phyloP scores from a whole-genome alignment of 83 land plant species.

The Thuja plicata region DNA sequence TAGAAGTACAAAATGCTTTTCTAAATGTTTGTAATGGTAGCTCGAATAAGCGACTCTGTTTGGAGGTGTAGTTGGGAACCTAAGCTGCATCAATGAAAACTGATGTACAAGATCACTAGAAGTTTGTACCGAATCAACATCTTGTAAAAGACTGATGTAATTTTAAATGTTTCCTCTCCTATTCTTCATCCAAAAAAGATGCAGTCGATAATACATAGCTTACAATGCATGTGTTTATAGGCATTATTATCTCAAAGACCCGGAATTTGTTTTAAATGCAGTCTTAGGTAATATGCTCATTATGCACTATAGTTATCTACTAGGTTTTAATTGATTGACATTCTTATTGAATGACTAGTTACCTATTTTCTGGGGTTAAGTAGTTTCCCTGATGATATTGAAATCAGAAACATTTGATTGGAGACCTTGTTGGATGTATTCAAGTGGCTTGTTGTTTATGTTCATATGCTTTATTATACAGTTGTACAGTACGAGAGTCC shows the following conservation, averaged over 20 bases:
- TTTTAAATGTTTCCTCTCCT: background rate
- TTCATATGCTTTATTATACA: too few relatives aligned
- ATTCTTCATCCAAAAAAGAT: background rate
- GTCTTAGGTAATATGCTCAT: background rate
- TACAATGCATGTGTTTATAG: background rate
- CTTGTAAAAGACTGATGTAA: background rate
- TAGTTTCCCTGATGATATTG: too few relatives aligned
- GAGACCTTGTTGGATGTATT: too few relatives aligned
- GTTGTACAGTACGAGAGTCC: too few relatives aligned
- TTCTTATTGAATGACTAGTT: too few relatives aligned
- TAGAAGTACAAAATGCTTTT: slow-evolving; percentile 12
- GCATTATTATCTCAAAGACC: background rate
- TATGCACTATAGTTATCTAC: background rate
- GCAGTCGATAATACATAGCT: background rate
- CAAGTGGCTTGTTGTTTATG: too few relatives aligned
- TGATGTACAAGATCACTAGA: background rate
- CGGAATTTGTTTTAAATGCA: too few relatives aligned
- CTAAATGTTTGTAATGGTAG: slow-evolving; percentile 6
- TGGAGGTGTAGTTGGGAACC: background rate
- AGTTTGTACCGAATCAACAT: slow-evolving; percentile 6
- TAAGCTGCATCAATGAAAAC: slow-evolving; percentile 1
- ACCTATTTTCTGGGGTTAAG: too few relatives aligned
- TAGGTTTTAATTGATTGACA: too few relatives aligned
- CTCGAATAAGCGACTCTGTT: background rate
- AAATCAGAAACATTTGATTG: too few relatives aligned